These are phyloP conservation scores for Ophiosphaerella narmari DNA, from an alignment of 2,329 filamentous ascomycete species.

Conservation along the genomic window DNA sequence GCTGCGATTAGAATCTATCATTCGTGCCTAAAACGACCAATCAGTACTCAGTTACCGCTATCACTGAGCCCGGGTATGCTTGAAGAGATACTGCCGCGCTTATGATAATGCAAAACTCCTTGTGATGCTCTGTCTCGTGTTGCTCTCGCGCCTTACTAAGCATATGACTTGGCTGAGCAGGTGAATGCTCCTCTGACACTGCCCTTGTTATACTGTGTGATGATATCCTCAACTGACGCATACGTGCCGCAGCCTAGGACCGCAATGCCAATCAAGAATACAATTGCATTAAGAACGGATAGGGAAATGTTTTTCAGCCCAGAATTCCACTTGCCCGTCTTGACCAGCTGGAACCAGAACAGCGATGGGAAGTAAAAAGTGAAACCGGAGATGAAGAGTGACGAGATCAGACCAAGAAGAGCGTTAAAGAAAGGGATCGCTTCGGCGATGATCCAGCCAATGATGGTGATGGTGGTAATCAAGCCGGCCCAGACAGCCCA, in stretches of 20 bases:
- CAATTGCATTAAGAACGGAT: slow-evolving; percentile 31
- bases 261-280: slow-evolving; percentile 38
- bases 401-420: slow-evolving; percentile 65
- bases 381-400: slow-evolving; percentile 71
- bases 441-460: slow-evolving; percentile 72
- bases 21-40: neutral
- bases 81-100: neutral
- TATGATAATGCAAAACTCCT: neutral
- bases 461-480: slow-evolving; percentile 60
- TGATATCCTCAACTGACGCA: slow-evolving; percentile 51
- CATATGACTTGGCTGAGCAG: slow-evolving; percentile 42
- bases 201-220: slow-evolving; percentile 46
- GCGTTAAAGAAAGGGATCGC: slow-evolving; percentile 73
- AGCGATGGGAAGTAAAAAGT: slow-evolving; percentile 54
- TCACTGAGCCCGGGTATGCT: neutral
- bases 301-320: slow-evolving; percentile 38
- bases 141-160: slow-evolving; percentile 12
- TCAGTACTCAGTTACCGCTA: slow-evolving; percentile 6
- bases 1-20: neutral
- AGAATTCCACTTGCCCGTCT: slow-evolving; percentile 50
- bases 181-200: slow-evolving; percentile 49
- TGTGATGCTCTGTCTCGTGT: neutral
- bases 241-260: slow-evolving; percentile 50
- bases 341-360: slow-evolving; percentile 47
- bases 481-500: slow-evolving; percentile 65